Evolutionary conservation across 2,329 filamentous ascomycete species (phyloP), one percentile per base, ranked within the genome.

Genomic region (Sporothrix humicola): DNA sequence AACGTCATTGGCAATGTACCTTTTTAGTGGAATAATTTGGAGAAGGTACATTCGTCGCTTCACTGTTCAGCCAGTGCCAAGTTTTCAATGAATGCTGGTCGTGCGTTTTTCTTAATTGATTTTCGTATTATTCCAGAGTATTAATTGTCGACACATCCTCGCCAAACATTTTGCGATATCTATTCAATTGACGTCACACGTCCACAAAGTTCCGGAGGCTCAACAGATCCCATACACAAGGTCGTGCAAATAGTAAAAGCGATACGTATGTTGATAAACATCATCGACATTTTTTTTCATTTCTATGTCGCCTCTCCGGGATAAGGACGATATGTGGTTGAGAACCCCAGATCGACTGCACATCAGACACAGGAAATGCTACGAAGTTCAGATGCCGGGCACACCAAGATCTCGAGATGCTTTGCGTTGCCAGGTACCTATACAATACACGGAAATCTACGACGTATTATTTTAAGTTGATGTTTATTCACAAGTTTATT

Each of bases 71-170:
- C 59, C 59, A 23, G 7, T 65, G 59, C 37, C 59, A 65, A 65
- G 59, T 44, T 46, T 46, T 65, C 20, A 0, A 65, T 46, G 37
- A 65, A 65, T 65, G n/a, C 23, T 65, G n/a, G n/a, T 65, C 37
- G n/a, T 9, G 59, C 59, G 17, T 17, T 63, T 15, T 59, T 59
- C 59, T 65, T 65, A 63, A 63, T 46, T 63, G 59, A 20, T 44
- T 20, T 10, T 13, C n/a, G 6, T 46, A 65, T 46, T 3, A 61
- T 65, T 20, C 13, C 37, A 23, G 15, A 20, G 17, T n/a, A 13
- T 17, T 37, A 17, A 59, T n/a, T 59, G 56, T 17, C 5, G 56
- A 17, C 26, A 37, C 26, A 37, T 37, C 44, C n/a, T 46, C 61
- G 15, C 42, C n/a, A 5, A 6, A 37, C 42, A 44, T 12, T 23